These are phyloP conservation scores for Cymbopogon citratus DNA, from an alignment of 176 grass and related monocot genomes.

Conservation along the genomic window DNA sequence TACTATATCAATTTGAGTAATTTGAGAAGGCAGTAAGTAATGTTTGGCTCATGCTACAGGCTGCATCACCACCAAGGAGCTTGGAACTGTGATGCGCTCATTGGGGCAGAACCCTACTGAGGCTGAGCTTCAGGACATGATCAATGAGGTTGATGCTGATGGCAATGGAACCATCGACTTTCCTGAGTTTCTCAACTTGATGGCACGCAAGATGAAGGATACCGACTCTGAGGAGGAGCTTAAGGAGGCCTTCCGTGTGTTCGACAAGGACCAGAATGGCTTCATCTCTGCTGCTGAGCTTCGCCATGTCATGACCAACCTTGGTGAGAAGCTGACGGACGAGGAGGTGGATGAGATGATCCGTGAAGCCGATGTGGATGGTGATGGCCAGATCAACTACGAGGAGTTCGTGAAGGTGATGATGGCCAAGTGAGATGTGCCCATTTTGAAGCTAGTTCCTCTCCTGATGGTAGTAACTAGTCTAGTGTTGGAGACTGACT, in stretches of 20 bases:
- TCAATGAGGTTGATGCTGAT: slow-evolving; percentile 44
- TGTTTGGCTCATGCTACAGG: slow-evolving; percentile 11
- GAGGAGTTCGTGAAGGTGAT: slow-evolving; percentile 53
- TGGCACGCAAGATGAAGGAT: slow-evolving; percentile 50
- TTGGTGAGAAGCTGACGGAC: slow-evolving; percentile 44
- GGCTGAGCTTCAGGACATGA: slow-evolving; percentile 50
- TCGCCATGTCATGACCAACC: slow-evolving; percentile 55
- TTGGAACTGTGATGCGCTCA: slow-evolving; percentile 43
- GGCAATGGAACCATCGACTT: slow-evolving; percentile 45
- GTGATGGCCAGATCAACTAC: slow-evolving; percentile 48
- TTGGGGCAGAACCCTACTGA: slow-evolving; percentile 50
- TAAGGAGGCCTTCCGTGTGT: slow-evolving; percentile 44
- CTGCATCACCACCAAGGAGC: slow-evolving; percentile 50
- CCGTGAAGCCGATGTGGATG: slow-evolving; percentile 29
- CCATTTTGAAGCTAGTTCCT: slow-evolving; percentile 28
- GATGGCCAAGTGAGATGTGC: slow-evolving; percentile 46
- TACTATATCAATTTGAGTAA: neutral
- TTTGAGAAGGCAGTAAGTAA: neutral
- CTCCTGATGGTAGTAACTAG: slow-evolving; percentile 41
- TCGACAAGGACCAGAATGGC: slow-evolving; percentile 49
- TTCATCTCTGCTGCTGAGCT: slow-evolving; percentile 44
- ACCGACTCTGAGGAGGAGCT: slow-evolving; percentile 42
- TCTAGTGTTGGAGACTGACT: slow-evolving; percentile 34
- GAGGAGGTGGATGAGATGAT: slow-evolving; percentile 50
- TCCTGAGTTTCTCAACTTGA: slow-evolving; percentile 42